Conservation (phyloP, 2,329 filamentous ascomycete genomes). For the Juglanconis juglandina region DNA sequence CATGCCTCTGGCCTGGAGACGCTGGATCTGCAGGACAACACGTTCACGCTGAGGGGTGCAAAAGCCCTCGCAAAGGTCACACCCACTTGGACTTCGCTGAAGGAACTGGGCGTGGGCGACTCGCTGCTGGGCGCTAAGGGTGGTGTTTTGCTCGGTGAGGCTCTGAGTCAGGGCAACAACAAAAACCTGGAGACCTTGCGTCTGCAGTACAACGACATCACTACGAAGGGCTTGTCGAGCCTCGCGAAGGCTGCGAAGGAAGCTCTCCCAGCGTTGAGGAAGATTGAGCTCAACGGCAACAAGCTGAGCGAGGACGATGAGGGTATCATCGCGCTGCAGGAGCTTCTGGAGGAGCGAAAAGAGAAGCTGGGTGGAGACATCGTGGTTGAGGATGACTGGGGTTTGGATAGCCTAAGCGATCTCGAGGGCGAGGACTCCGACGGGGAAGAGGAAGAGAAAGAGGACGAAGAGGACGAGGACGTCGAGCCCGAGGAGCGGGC, state of each 20-base stretch:
- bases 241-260: constrained; percentile 66
- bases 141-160: constrained; percentile 67
- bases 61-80: constrained; percentile 74
- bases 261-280: constrained; percentile 70
- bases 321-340: constrained; percentile 63
- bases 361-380: constrained; percentile 65
- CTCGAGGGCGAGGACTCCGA: constrained; percentile 75
- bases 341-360: constrained; percentile 73
- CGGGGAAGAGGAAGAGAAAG: constrained; percentile 64
- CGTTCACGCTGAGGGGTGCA: constrained; percentile 80
- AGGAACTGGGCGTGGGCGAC: constrained; percentile 85
- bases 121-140: constrained; percentile 79
- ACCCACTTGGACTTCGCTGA: constrained; percentile 68
- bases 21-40: constrained; percentile 95
- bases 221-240: constrained; percentile 66
- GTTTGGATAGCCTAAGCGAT: constrained; percentile 80
- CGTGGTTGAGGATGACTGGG: constrained; percentile 76
- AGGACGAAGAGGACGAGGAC: constrained; percentile 61
- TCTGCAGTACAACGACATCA: constrained; percentile 94
- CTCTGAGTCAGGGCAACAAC: constrained; percentile 73
- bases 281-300: constrained; percentile 94
- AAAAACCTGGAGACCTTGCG: constrained; percentile 74
- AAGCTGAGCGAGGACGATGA: constrained; percentile 85
- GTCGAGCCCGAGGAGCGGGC: constrained; percentile 59
- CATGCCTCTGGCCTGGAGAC: constrained; percentile 67